A percentile compares a stretch with the other conserved stretches of the same genome.
Conservation (phyloP, 1,284 basidiomycete species). For the Trichosporon inkin region DNA sequence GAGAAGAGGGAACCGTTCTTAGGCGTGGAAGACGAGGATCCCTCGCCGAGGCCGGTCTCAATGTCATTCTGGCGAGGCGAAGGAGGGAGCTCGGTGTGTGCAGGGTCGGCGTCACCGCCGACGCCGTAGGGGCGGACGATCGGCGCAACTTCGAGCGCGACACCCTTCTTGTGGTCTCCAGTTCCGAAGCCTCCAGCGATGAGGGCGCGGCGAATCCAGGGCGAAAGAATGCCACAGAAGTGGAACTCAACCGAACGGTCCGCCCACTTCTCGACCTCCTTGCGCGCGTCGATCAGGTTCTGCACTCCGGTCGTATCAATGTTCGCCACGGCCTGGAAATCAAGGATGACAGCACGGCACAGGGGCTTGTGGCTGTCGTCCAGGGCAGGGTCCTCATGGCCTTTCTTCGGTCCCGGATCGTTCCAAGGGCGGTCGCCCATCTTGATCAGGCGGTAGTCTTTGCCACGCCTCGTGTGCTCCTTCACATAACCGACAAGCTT, state of each 20-base stretch:
- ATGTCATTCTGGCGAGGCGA: conserved; percentile 14
- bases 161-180: conserved; percentile 46
- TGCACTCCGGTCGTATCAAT: conserved; percentile 75
- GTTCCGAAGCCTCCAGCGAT: conserved; percentile 80
- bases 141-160: conserved; percentile 64
- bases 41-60: conserved; percentile 14
- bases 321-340: conserved; percentile 72
- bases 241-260: conserved; percentile 71
- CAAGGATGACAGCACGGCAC: conserved; percentile 81
- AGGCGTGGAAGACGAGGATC: neutral
- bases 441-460: conserved; percentile 61
- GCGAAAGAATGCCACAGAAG: conserved; percentile 65
- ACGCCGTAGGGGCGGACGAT: conserved; percentile 57
- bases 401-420: conserved; percentile 68
- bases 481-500: conserved; percentile 78
- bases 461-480: conserved; percentile 67
- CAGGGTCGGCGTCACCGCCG: conserved; percentile 22
- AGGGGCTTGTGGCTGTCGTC: conserved; percentile 62
- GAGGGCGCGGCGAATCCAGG: conserved; percentile 88
- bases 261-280: conserved; percentile 81
- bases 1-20: conserved; percentile 3
- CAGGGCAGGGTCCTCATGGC: conserved; percentile 55
- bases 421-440: conserved; percentile 88
- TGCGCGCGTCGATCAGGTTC: conserved; percentile 80
- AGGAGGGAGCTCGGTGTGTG: conserved; percentile 13